phyloP scores from a whole-genome alignment of 129 eudicot genomes.

The Flaveria robusta region DNA sequence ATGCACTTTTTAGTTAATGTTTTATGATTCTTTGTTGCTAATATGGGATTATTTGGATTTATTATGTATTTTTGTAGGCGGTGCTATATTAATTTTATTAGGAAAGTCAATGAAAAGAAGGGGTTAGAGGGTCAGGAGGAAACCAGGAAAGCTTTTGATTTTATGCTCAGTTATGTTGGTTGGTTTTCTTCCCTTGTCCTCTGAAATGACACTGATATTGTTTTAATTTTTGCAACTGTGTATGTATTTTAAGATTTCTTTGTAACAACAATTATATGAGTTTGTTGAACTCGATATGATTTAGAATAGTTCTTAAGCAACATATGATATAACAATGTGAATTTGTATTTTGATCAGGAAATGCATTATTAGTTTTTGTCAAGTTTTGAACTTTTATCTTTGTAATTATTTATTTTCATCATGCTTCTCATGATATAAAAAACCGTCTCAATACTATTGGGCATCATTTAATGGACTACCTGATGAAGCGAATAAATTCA shows the following conservation, averaged over 20 bases:
- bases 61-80: slow-evolving; percentile 59
- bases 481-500: neutral
- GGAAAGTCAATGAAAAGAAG: slow-evolving; percentile 94
- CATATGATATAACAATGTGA: neutral
- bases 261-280: neutral
- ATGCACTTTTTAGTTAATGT: slow-evolving; percentile 1
- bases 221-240: slow-evolving; percentile 4
- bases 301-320: neutral
- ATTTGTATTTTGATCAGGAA: neutral
- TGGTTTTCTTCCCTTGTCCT: slow-evolving; percentile 33
- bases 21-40: slow-evolving; percentile 6
- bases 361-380: neutral
- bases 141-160: slow-evolving; percentile 95
- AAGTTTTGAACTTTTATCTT: neutral
- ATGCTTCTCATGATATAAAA: neutral
- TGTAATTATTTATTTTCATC: neutral
- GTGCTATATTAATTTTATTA: slow-evolving; percentile 89
- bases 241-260: neutral
- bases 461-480: neutral
- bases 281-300: neutral
- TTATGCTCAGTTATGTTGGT: slow-evolving; percentile 90
- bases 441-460: neutral
- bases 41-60: neutral
- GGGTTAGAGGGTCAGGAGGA: slow-evolving; percentile 94
- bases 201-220: neutral